Evolutionary conservation across 176 grass and related monocot genomes (phyloP).

Genomic region (Carex parvula): DNA sequence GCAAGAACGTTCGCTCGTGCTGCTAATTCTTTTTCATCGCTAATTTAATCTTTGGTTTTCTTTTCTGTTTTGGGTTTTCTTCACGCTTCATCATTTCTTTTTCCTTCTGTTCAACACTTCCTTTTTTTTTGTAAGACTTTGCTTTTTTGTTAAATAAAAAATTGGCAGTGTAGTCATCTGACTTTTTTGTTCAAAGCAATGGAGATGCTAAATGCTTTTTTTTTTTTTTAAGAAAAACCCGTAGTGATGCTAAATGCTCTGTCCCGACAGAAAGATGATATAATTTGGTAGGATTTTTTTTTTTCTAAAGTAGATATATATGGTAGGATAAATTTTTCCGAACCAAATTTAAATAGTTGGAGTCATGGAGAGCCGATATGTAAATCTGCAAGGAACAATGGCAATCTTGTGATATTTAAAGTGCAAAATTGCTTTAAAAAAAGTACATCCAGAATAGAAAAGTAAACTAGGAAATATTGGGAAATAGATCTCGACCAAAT

Average conservation of each 20-base stretch:
- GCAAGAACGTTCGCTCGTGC: not conserved
- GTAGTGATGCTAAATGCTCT: not conserved
- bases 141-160: too few species aligned
- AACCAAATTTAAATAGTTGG: not conserved
- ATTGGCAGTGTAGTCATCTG: not conserved
- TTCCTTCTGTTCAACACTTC: not conserved
- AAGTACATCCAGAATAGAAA: not conserved
- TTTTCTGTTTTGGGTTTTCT: not conserved
- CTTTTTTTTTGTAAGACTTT: not conserved
- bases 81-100: not conserved
- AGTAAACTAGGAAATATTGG: not conserved
- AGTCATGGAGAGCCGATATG: not conserved
- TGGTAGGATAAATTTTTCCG: not conserved
- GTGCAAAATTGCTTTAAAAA: too few species aligned
- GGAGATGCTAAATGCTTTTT: not conserved
- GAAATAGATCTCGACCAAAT: not conserved
- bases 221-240: too few species aligned
- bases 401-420: not conserved
- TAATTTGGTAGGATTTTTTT: not conserved
- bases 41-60: not conserved
- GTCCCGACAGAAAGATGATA: not conserved
- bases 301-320: too few species aligned
- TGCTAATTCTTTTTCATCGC: not conserved
- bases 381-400: not conserved
- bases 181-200: not conserved